These are phyloP conservation scores for Acanthamoeba polyphaga DNA, from an alignment of 208 protist species.

Conservation along the genomic window DNA sequence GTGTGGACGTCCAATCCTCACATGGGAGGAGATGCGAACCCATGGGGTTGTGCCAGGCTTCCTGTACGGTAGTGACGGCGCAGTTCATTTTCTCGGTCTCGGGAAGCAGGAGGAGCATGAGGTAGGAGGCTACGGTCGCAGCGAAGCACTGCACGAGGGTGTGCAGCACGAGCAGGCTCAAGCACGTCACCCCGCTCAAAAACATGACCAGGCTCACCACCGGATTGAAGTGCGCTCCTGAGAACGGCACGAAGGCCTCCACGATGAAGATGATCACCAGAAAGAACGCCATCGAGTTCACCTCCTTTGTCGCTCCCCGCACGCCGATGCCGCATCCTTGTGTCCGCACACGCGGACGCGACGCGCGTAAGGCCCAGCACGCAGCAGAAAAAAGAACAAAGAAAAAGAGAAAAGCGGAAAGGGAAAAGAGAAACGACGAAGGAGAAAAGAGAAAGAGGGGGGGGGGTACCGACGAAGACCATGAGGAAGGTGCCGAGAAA, in stretches of 20 bases:
- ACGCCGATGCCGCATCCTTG: not conserved
- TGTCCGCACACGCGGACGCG: not conserved
- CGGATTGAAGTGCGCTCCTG: conserved; percentile 14
- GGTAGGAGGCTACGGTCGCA: not conserved
- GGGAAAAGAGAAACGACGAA: not conserved
- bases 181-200: not conserved
- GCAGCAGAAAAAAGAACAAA: not conserved
- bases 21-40: not conserved
- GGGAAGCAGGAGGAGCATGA: not conserved
- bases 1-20: too few relatives aligned
- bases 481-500: conserved; percentile 30
- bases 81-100: conserved; percentile 8
- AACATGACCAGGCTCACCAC: conserved; percentile 29
- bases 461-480: conserved; percentile 11
- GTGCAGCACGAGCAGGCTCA: conserved; percentile 2
- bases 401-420: not conserved
- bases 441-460: not conserved
- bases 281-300: conserved; percentile 6
- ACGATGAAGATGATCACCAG: conserved; percentile 40
- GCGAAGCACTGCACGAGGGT: not conserved
- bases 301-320: not conserved
- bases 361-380: too few relatives aligned
- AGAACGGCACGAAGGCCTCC: conserved; percentile 26
- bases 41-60: not conserved
- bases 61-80: not conserved